phyloP scores from a whole-genome alignment of 306 rosid species.

The Castanopsis chinensis region DNA sequence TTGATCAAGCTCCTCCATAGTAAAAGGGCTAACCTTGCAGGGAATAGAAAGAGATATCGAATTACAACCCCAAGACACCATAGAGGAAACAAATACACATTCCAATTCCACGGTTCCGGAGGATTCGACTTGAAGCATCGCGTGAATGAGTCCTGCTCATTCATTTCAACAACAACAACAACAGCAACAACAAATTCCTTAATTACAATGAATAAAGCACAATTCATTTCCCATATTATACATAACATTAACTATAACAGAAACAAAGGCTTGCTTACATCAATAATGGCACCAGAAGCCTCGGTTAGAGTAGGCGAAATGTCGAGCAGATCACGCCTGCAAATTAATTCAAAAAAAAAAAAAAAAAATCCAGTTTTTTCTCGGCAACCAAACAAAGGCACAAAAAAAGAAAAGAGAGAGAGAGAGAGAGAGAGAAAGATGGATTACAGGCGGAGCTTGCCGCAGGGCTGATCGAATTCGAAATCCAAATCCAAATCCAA shows the following conservation, averaged over 20 bases:
- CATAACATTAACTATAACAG: not conserved
- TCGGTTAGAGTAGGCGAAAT: slow-evolving; percentile 87
- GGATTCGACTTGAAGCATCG: slow-evolving; percentile 97
- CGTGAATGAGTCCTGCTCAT: slow-evolving; percentile 81
- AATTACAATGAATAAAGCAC: no score
- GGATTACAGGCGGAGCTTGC: no score
- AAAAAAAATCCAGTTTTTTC: no score
- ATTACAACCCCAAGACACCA: slow-evolving; percentile 91
- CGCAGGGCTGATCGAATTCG: no score
- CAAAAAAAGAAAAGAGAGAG: no score
- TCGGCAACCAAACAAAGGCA: no score
- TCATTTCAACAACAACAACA: not conserved
- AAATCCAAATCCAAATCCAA: no score
- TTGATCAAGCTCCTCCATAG: not conserved
- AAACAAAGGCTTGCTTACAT: slow-evolving; percentile 44
- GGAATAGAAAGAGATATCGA: slow-evolving; percentile 82
- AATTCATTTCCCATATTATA: no score
- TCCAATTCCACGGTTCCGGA: slow-evolving; percentile 98
- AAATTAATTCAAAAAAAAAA: not conserved
- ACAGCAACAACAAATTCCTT: not conserved
- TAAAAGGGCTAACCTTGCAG: slow-evolving; percentile 58
- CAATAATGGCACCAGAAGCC: slow-evolving; percentile 96
- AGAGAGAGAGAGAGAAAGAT: no score
- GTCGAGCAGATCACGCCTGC: slow-evolving; percentile 85
- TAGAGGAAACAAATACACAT: slow-evolving; percentile 85